Conservation (phyloP, 1,284 basidiomycete species). For the Porodaedalea pini region DNA sequence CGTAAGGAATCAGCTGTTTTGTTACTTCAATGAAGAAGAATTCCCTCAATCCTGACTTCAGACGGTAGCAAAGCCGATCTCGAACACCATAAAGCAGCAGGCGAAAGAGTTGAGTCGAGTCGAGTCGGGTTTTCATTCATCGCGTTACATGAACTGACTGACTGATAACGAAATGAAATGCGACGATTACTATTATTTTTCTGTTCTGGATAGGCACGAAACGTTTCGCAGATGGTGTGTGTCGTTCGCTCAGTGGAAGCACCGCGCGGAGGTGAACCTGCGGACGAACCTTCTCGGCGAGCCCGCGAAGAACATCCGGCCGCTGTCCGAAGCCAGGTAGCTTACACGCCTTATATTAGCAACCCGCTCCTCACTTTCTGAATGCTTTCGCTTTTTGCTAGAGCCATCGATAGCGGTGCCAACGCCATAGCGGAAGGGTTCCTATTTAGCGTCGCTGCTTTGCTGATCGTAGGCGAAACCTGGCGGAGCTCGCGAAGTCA, state of each 20-base stretch:
- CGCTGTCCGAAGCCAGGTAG: slow-evolving; percentile 80
- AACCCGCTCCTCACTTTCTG: not conserved
- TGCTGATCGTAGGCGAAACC: slow-evolving; percentile 74
- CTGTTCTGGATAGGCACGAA: slow-evolving; percentile 55
- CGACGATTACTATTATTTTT: slow-evolving; percentile 4
- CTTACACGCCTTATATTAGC: not conserved
- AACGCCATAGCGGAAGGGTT: slow-evolving; percentile 85
- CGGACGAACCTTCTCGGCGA: slow-evolving; percentile 81
- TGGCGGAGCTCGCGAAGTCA: slow-evolving; percentile 75
- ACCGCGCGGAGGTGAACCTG: slow-evolving; percentile 73
- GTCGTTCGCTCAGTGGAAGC: slow-evolving; percentile 76
- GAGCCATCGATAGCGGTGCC: slow-evolving; percentile 87
- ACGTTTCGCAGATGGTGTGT: slow-evolving; percentile 75
- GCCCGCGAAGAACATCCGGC: slow-evolving; percentile 71
- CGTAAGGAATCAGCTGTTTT: slow-evolving; percentile 39
- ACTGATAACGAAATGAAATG: slow-evolving; percentile 28
- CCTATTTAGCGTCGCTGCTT: slow-evolving; percentile 75
- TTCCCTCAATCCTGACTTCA: slow-evolving; percentile 47
- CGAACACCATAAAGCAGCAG: slow-evolving; percentile 69
- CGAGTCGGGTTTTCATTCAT: no score
- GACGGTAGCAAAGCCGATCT: slow-evolving; percentile 78
- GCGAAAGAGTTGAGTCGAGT: slow-evolving; percentile 58
- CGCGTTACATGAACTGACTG: not conserved
- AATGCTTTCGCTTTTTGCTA: slow-evolving; percentile 30
- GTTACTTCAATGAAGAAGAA: not conserved